phyloP scores from a whole-genome alignment of 331 rosid species.

The Rhamnella rubrinervis region DNA sequence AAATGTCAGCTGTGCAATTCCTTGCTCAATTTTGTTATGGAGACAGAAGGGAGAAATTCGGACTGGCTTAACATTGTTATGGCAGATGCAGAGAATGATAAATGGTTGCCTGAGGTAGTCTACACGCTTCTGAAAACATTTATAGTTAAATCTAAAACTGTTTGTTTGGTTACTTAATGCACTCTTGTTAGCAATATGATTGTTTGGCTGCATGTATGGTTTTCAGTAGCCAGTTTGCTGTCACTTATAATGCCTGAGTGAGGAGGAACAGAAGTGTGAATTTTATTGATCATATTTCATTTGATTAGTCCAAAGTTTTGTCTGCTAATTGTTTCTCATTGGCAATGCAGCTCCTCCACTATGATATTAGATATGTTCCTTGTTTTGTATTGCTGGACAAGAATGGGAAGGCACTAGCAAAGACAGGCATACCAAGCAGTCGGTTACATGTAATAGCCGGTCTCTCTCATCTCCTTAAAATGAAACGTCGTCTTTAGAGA shows the following conservation, averaged over 20 bases:
- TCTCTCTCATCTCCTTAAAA: slow-evolving; percentile 72
- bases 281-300: too few species aligned
- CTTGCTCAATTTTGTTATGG: slow-evolving; percentile 50
- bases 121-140: not conserved
- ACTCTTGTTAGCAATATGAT: not conserved
- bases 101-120: slow-evolving; percentile 76
- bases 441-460: slow-evolving; percentile 88
- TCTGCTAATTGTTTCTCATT: slow-evolving; percentile 11
- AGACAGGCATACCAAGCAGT: slow-evolving; percentile 78
- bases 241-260: too few species aligned
- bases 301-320: not conserved
- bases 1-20: slow-evolving; percentile 85
- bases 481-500: slow-evolving; percentile 23
- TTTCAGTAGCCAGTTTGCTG: not conserved
- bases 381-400: slow-evolving; percentile 88
- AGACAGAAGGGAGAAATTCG: slow-evolving; percentile 65
- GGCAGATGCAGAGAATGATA: slow-evolving; percentile 92
- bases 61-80: slow-evolving; percentile 78
- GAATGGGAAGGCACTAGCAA: slow-evolving; percentile 83
- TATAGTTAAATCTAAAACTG: not conserved
- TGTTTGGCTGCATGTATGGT: not conserved
- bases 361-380: slow-evolving; percentile 83
- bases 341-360: slow-evolving; percentile 71
- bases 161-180: not conserved
- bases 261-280: too few species aligned